These are phyloP conservation scores for Chlamydomonas sp. DNA, from an alignment of 139 green algal genomes.

Conservation along the genomic window DNA sequence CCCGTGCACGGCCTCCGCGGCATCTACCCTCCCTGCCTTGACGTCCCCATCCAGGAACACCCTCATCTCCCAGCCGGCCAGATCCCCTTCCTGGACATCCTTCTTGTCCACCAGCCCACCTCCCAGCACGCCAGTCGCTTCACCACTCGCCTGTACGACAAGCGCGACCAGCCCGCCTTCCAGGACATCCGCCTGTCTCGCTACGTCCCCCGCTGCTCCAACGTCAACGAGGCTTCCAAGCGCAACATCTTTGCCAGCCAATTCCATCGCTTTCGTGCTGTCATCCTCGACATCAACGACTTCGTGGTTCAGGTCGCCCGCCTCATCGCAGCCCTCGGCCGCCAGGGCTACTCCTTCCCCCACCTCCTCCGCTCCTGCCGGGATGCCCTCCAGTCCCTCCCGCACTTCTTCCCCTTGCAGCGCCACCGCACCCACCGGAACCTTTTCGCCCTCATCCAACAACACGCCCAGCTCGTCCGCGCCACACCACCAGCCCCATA, in stretches of 20 bases:
- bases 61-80: not conserved
- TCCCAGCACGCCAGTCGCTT: not conserved
- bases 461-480: no score
- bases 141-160: conserved; percentile 16
- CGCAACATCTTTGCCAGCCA: conserved; percentile 1
- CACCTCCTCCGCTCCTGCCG: no score
- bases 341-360: no score
- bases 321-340: not conserved
- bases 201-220: not conserved
- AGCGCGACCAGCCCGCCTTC: not conserved
- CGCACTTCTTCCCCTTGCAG: no score
- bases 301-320: not conserved
- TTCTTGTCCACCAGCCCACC: not conserved
- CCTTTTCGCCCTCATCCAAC: no score
- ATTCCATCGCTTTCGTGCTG: not conserved
- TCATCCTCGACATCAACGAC: conserved; percentile 1
- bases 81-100: conserved; percentile 1
- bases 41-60: not conserved
- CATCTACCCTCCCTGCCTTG: not conserved
- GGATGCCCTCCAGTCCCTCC: no score
- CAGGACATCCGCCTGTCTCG: not conserved
- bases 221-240: conserved; percentile 12
- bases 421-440: no score
- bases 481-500: no score
- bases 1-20: not conserved